Conservation (phyloP, 352 stramenopile species). For the Phytophthora citrophthora region DNA sequence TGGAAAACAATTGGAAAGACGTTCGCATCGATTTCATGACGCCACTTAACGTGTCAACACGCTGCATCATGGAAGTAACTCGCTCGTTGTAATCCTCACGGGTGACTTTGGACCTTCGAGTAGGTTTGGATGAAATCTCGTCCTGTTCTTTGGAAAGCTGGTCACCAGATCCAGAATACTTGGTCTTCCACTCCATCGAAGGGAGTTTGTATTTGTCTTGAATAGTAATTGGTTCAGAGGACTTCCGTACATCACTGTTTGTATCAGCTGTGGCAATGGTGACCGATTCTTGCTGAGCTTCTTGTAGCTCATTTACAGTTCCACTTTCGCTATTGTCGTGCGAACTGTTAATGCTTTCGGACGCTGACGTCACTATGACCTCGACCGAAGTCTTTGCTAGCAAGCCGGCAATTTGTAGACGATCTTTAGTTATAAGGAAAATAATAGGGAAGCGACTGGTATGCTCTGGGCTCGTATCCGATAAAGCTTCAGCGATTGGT, state of each 20-base stretch:
- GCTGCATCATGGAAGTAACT: constrained; percentile 33
- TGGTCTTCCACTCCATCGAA: constrained; percentile 35
- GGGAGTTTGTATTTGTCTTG: constrained; percentile 56
- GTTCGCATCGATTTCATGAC: constrained; percentile 53
- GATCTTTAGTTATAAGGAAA: constrained; percentile 20
- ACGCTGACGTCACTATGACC: not conserved
- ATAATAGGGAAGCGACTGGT: constrained; percentile 9
- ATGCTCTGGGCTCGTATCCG: constrained; percentile 6
- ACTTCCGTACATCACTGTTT: not conserved
- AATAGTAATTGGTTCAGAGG: constrained; percentile 34
- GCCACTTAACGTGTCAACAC: constrained; percentile 44
- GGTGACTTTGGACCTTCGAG: constrained; percentile 31
- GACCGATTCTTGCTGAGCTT: not conserved
- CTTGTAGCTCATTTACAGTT: not conserved
- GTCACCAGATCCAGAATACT: not conserved
- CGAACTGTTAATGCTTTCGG: not conserved
- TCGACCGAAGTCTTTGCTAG: constrained; percentile 7
- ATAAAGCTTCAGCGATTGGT: constrained; percentile 11
- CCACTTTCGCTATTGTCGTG: not conserved
- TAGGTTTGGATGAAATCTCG: not conserved
- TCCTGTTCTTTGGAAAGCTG: not conserved
- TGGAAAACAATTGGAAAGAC: constrained; percentile 68
- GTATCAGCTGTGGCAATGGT: not conserved
- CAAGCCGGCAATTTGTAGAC: constrained; percentile 24
- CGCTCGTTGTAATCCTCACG: constrained; percentile 48